Base-by-base conservation (phyloP, 495 filamentous ascomycete genomes). In the Aspergillus baeticus region DNA sequence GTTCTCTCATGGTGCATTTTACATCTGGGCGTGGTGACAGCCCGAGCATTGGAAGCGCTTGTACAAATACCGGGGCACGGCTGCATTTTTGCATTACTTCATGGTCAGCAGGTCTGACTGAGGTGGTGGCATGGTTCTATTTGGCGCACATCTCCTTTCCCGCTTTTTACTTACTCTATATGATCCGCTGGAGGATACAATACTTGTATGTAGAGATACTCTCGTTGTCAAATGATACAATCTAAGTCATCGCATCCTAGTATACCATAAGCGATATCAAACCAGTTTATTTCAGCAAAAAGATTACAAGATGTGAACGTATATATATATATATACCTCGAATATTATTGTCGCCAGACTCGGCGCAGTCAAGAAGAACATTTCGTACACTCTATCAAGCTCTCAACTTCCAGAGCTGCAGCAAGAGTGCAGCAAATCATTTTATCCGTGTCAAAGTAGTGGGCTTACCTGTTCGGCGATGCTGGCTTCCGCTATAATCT, bases 31-130 rank as follows among this genome's bases (percentile, higher is more conserved):
- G 41, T 22, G 29, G 21, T 36, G 10, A 17, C 11, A 38, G 3
- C 33, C 43, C 53, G 31, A 37, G 34, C 53, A 41, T 47, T n/a
- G 23, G 29, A 34, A 36, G n/a, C 10, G 6, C 37, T 35, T 57
- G 45, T 43, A 50, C 36, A 55, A 17, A 36, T 36, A 37, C 37
- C 43, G 26, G 31, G 1, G 15, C 7, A 35, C 5, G 34, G 17
- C 8, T 11, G 17, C 15, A 41, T 37, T 6, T 20, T 3, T 10
- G 23, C 10, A 10, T 23, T 15, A 13, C 53, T 23, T 42, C 35
- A 33, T 42, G 29, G 26, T 15, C 36, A 49, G 57, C 50, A 50
- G 50, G 57, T 35, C 50, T 53, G 34, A 18, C 43, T 13, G 29
- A 17, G 15, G 47, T 29, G n/a, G 15, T 47, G 7, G 6, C 6